phyloP scores from a whole-genome alignment of 768 basidiomycete genomes.

The Pluteus cervinus region DNA sequence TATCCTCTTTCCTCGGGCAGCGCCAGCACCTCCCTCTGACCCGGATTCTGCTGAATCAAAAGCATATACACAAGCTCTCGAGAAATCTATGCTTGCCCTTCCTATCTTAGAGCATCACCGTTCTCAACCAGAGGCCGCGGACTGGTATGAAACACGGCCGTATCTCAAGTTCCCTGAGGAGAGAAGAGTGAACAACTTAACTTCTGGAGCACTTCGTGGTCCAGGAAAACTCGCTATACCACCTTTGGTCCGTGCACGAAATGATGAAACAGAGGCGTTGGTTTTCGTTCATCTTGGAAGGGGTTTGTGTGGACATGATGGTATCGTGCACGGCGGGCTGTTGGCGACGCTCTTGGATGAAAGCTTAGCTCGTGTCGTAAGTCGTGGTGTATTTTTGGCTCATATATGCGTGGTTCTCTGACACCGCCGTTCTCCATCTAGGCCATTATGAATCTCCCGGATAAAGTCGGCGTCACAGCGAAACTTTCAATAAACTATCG shows the following conservation, averaged over 20 bases:
- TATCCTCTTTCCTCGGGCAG: slow-evolving; percentile 69
- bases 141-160: slow-evolving; percentile 78
- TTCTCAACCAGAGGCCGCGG: slow-evolving; percentile 37
- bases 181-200: slow-evolving; percentile 74
- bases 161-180: slow-evolving; percentile 67
- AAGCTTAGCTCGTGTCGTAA: slow-evolving; percentile 69
- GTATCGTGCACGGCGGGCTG: slow-evolving; percentile 90
- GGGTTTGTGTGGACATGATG: slow-evolving; percentile 88
- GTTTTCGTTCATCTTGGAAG: slow-evolving; percentile 79
- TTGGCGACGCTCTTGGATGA: slow-evolving; percentile 91
- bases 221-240: slow-evolving; percentile 80
- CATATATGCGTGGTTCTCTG: neutral
- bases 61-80: slow-evolving; percentile 54
- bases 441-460: slow-evolving; percentile 83
- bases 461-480: slow-evolving; percentile 91
- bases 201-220: slow-evolving; percentile 80
- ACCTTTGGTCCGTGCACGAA: slow-evolving; percentile 68
- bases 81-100: slow-evolving; percentile 61
- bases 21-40: slow-evolving; percentile 59
- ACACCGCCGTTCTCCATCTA: slow-evolving; percentile 19
- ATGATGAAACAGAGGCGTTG: slow-evolving; percentile 70
- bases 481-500: slow-evolving; percentile 76
- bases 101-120: slow-evolving; percentile 50
- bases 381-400: slow-evolving; percentile 5
- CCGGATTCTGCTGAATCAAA: slow-evolving; percentile 52